Base-by-base conservation (phyloP, 148 eudicot species). In the Nyssa sinensis region DNA sequence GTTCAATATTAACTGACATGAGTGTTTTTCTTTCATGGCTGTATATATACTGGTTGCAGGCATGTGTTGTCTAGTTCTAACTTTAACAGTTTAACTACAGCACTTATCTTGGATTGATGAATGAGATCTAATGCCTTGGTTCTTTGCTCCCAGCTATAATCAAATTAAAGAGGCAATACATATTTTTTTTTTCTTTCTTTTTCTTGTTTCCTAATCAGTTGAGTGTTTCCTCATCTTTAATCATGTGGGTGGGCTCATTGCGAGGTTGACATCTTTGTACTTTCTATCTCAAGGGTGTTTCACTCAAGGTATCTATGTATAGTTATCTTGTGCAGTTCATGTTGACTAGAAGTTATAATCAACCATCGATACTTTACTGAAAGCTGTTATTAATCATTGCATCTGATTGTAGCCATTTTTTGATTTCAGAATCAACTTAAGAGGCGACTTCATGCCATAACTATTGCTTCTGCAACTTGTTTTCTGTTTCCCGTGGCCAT, bases 401-500 rank as follows among this genome's bases (percentile, higher is more conserved):
- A 24, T 27, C 27, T 60, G 57, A 74, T 30, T 55, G 19, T 64
- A n/a, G 71, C 75, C 67, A 34, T 59, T 62, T 47, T 24, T 64
- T 59, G 57, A 72, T 77, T 81, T 33, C 90, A 95, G 98, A 92
- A 83, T 78, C 98, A 95, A 79, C 92, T 95, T 35, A 95, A 95
- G 78, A 89, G 89, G 80, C 86, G 98, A 67, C 91, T 95, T 79
- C 88, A 94, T 86, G 92, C 97, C 64, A 87, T 94, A 73, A 90
- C 97, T 67, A 81, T 94, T 79, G 87, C 98, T 82, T 87, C 98
- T 84, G 98, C 98, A 69, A 88, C 94, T 47, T 92, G 98, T 81
- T 95, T 95, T 84, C 90, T 95, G 77, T 95, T 95, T 86, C 98
- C 98, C 30, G 91, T 92, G 60, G 97, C 97, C 66, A 95, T 92